phyloP scores from a whole-genome alignment of 768 basidiomycete species.

The Leucocoprinus sp. region DNA sequence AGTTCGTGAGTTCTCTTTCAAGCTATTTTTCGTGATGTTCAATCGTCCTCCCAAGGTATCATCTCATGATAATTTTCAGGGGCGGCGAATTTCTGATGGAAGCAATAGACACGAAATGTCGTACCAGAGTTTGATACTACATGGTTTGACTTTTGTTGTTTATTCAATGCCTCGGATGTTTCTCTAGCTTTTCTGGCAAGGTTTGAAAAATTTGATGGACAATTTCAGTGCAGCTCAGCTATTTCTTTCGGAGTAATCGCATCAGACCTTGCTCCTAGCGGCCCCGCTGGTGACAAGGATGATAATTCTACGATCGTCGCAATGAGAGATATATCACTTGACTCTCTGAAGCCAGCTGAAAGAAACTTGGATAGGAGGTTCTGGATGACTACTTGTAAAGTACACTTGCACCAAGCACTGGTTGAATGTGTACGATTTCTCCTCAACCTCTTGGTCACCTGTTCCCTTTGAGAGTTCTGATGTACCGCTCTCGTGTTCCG shows the following conservation, averaged over 20 bases:
- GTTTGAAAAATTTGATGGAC: not conserved
- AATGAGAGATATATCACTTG: conserved; percentile 12
- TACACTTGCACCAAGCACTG: not conserved
- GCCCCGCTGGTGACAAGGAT: conserved; percentile 2
- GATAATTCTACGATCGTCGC: conserved; percentile 15
- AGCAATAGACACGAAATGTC: conserved; percentile 28
- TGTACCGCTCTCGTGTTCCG: too few relatives aligned
- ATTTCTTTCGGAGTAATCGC: conserved; percentile 29
- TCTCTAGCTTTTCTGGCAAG: not conserved
- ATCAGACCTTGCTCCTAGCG: conserved; percentile 25
- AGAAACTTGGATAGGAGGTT: not conserved
- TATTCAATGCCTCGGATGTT: conserved; percentile 24
- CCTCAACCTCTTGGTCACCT: too few relatives aligned
- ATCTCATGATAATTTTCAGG: conserved; percentile 28
- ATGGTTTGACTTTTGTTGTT: conserved; percentile 30
- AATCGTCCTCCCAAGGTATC: too few relatives aligned
- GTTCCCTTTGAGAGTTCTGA: too few relatives aligned
- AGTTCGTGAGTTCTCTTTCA: conserved; percentile 21
- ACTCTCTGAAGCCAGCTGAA: not conserved
- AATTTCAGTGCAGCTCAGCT: conserved; percentile 21
- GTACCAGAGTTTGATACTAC: conserved; percentile 29
- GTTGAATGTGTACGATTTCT: not conserved
- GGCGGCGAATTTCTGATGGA: conserved; percentile 34
- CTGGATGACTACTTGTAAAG: not conserved
- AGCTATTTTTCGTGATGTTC: too few relatives aligned